phyloP scores from a whole-genome alignment of 2,329 filamentous ascomycete species.

The Aspergillus sp. region DNA sequence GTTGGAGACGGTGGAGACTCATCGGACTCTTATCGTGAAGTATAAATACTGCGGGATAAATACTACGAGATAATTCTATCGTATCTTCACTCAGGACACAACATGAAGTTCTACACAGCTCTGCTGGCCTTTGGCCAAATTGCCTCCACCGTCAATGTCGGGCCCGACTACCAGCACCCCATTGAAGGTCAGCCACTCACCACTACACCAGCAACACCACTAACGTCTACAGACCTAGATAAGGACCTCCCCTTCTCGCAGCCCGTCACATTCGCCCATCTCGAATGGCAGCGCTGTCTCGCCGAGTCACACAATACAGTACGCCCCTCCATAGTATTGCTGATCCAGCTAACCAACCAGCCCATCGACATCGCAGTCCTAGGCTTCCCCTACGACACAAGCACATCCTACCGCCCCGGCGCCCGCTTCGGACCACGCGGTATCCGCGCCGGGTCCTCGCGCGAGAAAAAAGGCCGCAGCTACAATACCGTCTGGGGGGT shows the following conservation, averaged over 20 bases:
- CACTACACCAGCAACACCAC: background rate
- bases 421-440: constrained; percentile 34
- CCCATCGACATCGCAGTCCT: constrained; percentile 31
- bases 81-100: too few species aligned
- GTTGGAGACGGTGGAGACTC: background rate
- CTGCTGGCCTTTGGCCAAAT: background rate
- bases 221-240: background rate
- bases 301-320: background rate
- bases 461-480: constrained; percentile 29
- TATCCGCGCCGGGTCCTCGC: constrained; percentile 30
- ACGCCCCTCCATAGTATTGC: background rate
- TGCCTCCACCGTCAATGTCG: background rate
- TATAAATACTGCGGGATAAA: too few species aligned
- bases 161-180: background rate
- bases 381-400: constrained; percentile 36
- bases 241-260: background rate
- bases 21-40: too few species aligned
- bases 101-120: background rate
- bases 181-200: background rate
- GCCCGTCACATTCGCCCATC: background rate
- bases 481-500: constrained; percentile 30
- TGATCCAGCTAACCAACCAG: background rate
- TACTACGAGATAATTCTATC: too few species aligned
- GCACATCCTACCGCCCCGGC: constrained; percentile 31
- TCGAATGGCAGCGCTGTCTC: background rate